Conservation (phyloP, 2,329 filamentous ascomycete genomes). For the Eurotiales sp. region DNA sequence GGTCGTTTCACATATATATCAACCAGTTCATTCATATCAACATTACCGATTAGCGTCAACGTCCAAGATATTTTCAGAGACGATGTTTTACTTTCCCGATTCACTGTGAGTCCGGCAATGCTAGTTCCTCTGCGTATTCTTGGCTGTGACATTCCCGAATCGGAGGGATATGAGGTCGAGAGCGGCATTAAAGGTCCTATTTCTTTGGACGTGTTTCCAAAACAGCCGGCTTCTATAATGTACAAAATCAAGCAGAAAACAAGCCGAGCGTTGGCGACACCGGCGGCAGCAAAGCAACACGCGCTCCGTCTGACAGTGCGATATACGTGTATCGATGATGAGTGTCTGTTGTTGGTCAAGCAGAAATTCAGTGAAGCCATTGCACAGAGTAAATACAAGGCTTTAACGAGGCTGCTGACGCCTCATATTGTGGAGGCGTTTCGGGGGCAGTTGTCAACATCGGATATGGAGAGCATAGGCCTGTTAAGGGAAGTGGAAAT, state of each 20-base stretch:
- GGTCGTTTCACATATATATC: constrained; percentile 64
- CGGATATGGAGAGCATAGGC: constrained; percentile 52
- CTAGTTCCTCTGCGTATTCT: constrained; percentile 70
- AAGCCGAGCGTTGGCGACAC: constrained; percentile 10
- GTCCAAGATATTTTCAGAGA: constrained; percentile 95
- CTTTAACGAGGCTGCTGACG: constrained; percentile 50
- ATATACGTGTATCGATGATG: constrained; percentile 73
- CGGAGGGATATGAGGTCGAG: constrained; percentile 58
- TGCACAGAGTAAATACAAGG: constrained; percentile 43
- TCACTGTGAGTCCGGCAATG: constrained; percentile 81
- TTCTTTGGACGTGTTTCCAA: constrained; percentile 66
- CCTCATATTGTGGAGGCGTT: constrained; percentile 48
- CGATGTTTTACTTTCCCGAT: constrained; percentile 75
- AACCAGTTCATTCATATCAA: constrained; percentile 62
- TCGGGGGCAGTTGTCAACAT: constrained; percentile 43
- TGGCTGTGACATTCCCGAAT: constrained; percentile 66
- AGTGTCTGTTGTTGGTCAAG: constrained; percentile 55
- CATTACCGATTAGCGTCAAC: constrained; percentile 85
- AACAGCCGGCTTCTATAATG: constrained; percentile 74
- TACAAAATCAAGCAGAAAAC: constrained; percentile 63
- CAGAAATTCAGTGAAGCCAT: constrained; percentile 46
- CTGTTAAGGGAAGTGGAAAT: constrained; percentile 52
- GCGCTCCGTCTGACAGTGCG: constrained; percentile 60
- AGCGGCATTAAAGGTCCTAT: constrained; percentile 44
- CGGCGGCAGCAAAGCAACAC: constrained; percentile 20